phyloP scores from a whole-genome alignment of 1,284 basidiomycete species.

The Trichosporon ovoides region DNA sequence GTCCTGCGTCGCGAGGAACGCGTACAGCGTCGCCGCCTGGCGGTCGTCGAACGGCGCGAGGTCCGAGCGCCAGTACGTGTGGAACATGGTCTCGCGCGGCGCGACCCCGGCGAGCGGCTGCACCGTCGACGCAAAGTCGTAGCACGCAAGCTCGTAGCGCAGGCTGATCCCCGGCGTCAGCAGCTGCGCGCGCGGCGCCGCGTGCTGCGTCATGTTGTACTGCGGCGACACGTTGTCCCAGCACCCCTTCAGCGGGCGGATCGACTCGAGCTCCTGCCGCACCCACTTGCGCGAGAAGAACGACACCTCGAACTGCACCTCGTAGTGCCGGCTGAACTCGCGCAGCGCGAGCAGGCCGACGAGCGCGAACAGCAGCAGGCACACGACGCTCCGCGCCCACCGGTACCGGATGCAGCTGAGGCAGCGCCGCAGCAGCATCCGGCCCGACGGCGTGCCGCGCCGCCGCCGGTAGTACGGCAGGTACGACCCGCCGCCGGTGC shows the following conservation, averaged over 20 bases:
- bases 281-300: constrained; percentile 73
- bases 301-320: constrained; percentile 73
- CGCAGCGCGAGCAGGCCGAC: constrained; percentile 39
- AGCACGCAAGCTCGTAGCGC: constrained; percentile 75
- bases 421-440: background rate
- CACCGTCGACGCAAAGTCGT: constrained; percentile 75
- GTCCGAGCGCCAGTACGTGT: constrained; percentile 87
- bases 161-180: constrained; percentile 71
- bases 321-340: constrained; percentile 58
- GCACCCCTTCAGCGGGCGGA: constrained; percentile 58
- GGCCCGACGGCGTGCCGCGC: background rate
- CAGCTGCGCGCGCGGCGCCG: constrained; percentile 57
- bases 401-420: background rate
- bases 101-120: constrained; percentile 47
- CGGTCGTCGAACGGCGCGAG: constrained; percentile 67
- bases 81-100: constrained; percentile 57
- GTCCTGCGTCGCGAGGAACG: constrained; percentile 85
- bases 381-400: background rate
- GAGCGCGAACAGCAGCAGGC: background rate
- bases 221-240: constrained; percentile 58
- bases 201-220: constrained; percentile 66
- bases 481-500: background rate
- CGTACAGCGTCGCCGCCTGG: constrained; percentile 80
- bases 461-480: constrained; percentile 1
- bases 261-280: constrained; percentile 56